Base-by-base conservation (phyloP, 108 stramenopile genomes). In the Seminavis robusta region DNA sequence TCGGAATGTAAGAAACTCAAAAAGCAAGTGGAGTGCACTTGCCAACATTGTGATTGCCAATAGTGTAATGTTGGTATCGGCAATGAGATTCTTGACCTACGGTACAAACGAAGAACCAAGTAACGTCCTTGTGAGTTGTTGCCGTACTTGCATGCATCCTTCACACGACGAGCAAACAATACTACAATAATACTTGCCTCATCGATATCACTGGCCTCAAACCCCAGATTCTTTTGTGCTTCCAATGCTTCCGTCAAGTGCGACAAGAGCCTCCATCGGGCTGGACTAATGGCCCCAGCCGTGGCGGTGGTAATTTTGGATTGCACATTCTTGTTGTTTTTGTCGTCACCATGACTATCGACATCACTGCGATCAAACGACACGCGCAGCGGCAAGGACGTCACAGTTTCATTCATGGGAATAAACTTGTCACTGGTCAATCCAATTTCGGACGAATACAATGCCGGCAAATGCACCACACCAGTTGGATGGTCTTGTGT, bases 1-100 rank as follows among this genome's bases (percentile, higher is more conserved):
- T 54, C 92, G 91, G 65, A 97, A 95, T 5, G 96, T 94, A 57
- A 97, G 58, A 58, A 95, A 92, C 59, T 97, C 96, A 72, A 97
- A 97, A 11, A 97, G 65, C 9, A 97, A 73, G 59, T 97, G 96
- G 39, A 97, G 64, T 11, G 82, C 81, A 31, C 87, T 86, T n/a
- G 92, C 94, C 54, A 97, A 49, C 8, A 94, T 68, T n/a, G 96
- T 97, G 11, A 95, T 69, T 3, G 53, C 76, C 39, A 97, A 71
- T n/a, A 97, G 57, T 33, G 83, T 86, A 7, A 95, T 81, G 84
- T 97, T 77, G 7, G 76, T 77, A 48, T 77, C 76, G 7, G 76
- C 69, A 59, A 77, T 71, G 7, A 77, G 48, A 11, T 61, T 53
- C 5, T 69, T 60, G 9, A 77, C n/a, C n/a, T n/a, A n/a, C n/a